Evolutionary conservation across 2,329 filamentous ascomycete species (phyloP), one percentile per base, ranked within the genome.

Genomic region (Diaporthe vexans): DNA sequence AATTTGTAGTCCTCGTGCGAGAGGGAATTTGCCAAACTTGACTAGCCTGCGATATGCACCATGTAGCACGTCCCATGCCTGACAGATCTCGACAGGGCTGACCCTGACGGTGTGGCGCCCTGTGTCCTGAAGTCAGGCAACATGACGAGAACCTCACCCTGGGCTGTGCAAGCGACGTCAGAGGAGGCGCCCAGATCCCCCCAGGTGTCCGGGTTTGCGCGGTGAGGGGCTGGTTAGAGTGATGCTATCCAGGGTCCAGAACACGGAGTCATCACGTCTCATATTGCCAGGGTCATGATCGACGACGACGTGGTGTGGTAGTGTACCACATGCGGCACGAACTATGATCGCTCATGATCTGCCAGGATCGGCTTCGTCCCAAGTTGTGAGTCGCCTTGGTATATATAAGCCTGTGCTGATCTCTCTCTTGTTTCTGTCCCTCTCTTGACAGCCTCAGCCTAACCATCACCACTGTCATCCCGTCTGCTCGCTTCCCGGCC

Each of bases 361-460:
- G 57, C 46, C 37, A 52, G 37, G 58, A 58, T 37, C 57, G 26
- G 2, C 68, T 72, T 59, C 58, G 57, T 74, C 58, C 48, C 51
- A 67, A 67, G 19, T 58, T 4, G 19, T 58, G n/a, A 58, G 24
- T 56, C 56, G n/a, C 29, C 29, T 54, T 57, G 63, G 35, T 65
- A 69, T 46, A 67, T 73, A 56, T 46, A 56, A 54, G 26, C 73
- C 61, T 33, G 70, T 57, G 59, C 29, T 73, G 73, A 73, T 73
- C 70, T 72, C 65, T 52, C 57, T 59, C 58, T 52, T 48, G 40
- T 58, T 51, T 70, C 15, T 54, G 8, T 33, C 70, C 43, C 46
- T n/a, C 59, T 54, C 61, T 26, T 54, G 24, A 29, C 40, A 29
- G 43, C 51, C 43, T 57, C 29, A 56, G 46, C 17, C 37, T 67